Conservation (phyloP, 2,329 filamentous ascomycete genomes). For the Leptosphaerulina australis region DNA sequence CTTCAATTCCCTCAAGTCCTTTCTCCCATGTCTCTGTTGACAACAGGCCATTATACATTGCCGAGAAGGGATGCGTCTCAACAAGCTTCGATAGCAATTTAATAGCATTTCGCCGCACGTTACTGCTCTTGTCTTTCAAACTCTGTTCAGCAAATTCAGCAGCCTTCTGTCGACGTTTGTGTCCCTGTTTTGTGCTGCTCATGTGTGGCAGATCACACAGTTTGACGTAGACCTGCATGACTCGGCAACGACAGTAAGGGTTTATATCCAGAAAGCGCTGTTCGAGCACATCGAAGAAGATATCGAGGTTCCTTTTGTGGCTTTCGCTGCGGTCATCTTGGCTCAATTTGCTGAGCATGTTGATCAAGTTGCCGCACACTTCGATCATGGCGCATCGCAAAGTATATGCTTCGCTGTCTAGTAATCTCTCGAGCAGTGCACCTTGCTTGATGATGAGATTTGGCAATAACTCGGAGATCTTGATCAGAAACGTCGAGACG, state of each 20-base stretch:
- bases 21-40: constrained; percentile 84
- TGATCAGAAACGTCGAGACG: constrained; percentile 90
- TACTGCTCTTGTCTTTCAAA: constrained; percentile 96
- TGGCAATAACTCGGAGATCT: constrained; percentile 89
- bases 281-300: constrained; percentile 95
- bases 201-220: constrained; percentile 90
- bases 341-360: constrained; percentile 86
- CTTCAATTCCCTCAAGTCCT: constrained; percentile 80
- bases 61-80: constrained; percentile 83
- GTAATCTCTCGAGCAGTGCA: constrained; percentile 88
- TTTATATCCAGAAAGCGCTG: constrained; percentile 96
- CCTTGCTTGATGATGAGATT: constrained; percentile 96
- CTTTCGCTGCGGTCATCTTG: constrained; percentile 80
- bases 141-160: constrained; percentile 87
- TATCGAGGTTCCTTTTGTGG: constrained; percentile 91
- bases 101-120: constrained; percentile 92
- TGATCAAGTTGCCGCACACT: constrained; percentile 94
- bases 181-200: constrained; percentile 62
- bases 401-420: constrained; percentile 96
- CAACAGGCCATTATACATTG: constrained; percentile 72
- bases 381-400: constrained; percentile 93
- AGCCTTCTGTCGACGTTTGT: constrained; percentile 81
- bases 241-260: constrained; percentile 89
- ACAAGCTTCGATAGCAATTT: constrained; percentile 88
- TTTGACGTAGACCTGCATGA: constrained; percentile 90